These are phyloP conservation scores for Tricholoma flavovirens DNA, from an alignment of 768 basidiomycete species.

Conservation along the genomic window DNA sequence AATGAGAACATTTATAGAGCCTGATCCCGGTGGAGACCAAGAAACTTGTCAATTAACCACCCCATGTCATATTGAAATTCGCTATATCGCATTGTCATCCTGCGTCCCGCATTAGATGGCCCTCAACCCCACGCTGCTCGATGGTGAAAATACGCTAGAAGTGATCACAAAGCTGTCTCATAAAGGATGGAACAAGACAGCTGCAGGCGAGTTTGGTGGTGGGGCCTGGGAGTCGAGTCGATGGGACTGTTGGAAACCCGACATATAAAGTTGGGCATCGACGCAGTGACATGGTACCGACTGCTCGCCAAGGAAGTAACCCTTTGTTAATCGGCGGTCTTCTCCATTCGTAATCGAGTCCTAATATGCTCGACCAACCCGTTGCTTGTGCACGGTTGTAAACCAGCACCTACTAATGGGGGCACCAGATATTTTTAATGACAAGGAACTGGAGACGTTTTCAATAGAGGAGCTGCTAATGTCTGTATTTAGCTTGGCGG, in stretches of 20 bases:
- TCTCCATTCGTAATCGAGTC: too few species aligned
- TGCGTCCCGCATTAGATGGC: conserved; percentile 21
- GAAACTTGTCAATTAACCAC: conserved; percentile 12
- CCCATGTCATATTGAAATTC: neutral
- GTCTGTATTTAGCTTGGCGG: conserved; percentile 14
- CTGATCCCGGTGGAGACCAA: conserved; percentile 14
- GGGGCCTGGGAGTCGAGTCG: conserved; percentile 27
- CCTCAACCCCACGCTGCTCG: conserved; percentile 9
- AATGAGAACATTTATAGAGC: conserved; percentile 13
- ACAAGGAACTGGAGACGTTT: conserved; percentile 29
- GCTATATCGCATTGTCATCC: conserved; percentile 9
- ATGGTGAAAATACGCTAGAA: conserved; percentile 11
- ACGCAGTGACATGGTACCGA: conserved; percentile 25
- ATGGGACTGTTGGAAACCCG: conserved; percentile 26
- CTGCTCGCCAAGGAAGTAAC: conserved; percentile 23
- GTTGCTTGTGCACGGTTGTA: conserved; percentile 35
- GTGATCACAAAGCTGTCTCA: conserved; percentile 29
- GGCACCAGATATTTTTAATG: conserved; percentile 36
- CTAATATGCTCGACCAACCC: conserved; percentile 27
- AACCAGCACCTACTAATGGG: conserved; percentile 33
- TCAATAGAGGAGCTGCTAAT: conserved; percentile 38
- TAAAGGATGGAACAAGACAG: conserved; percentile 25
- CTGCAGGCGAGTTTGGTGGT: conserved; percentile 30
- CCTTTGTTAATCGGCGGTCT: neutral
- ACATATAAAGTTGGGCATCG: conserved; percentile 27